Evolutionary conservation across 371 early-diverging fungal genomes (phyloP).

Genomic region (Mucor circinelloides): DNA sequence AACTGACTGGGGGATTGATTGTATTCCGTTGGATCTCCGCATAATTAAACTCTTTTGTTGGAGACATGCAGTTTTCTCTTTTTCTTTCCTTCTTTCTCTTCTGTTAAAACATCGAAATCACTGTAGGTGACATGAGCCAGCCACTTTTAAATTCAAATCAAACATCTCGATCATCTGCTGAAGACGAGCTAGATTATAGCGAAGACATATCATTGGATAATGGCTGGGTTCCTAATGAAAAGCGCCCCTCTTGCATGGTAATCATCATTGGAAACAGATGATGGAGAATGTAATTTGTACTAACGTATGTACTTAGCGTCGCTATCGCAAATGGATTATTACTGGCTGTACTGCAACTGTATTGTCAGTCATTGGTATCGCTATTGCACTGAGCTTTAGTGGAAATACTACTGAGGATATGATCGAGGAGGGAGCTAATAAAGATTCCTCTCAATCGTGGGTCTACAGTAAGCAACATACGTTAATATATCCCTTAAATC

Average conservation of each 20-base stretch:
- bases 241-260: conserved; percentile 12
- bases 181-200: background rate
- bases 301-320: background rate
- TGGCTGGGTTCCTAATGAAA: conserved; percentile 17
- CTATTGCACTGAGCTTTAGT: background rate
- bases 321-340: conserved; percentile 14
- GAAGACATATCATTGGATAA: conserved; percentile 16
- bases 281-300: background rate
- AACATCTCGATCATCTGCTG: background rate
- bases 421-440: background rate
- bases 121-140: conserved; percentile 3
- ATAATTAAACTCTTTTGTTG: background rate
- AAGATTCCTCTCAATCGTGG: background rate
- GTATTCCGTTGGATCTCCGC: background rate
- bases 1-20: background rate
- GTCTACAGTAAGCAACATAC: background rate
- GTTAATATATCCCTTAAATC: background rate
- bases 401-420: background rate
- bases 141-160: conserved; percentile 14
- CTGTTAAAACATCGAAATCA: background rate
- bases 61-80: background rate
- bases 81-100: background rate
- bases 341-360: conserved; percentile 8
- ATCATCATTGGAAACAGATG: background rate
- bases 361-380: conserved; percentile 13